Conservation (phyloP, 306 rosid species). For the Trifolium dubium region DNA sequence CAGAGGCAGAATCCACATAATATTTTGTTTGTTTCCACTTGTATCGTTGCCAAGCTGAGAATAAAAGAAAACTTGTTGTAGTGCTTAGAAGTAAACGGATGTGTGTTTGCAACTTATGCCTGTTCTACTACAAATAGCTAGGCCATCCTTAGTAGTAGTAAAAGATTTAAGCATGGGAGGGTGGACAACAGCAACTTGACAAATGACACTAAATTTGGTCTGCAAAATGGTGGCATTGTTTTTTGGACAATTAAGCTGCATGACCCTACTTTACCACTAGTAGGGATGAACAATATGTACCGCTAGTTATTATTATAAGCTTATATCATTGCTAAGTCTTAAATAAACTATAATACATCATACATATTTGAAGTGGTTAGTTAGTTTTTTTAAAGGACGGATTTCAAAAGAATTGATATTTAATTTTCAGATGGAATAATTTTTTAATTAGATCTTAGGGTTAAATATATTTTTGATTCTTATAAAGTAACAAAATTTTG, state of each 20-base stretch:
- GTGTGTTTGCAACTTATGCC: slow-evolving; percentile 3
- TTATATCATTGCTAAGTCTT: slow-evolving; percentile 7
- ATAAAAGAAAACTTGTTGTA: slow-evolving; percentile 19
- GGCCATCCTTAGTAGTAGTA: not conserved
- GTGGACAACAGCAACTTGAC: slow-evolving; percentile 48
- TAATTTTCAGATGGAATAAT: too few species aligned
- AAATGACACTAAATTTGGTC: slow-evolving; percentile 55
- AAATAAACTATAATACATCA: too few species aligned
- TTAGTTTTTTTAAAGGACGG: too few species aligned
- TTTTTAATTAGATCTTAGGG: too few species aligned
- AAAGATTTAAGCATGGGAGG: slow-evolving; percentile 7
- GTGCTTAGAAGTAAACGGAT: not conserved
- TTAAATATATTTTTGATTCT: too few species aligned
- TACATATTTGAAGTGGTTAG: too few species aligned
- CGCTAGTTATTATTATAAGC: slow-evolving; percentile 1
- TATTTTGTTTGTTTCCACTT: slow-evolving; percentile 36
- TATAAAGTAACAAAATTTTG: too few species aligned
- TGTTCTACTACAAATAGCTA: slow-evolving; percentile 15
- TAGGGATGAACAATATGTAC: slow-evolving; percentile 40
- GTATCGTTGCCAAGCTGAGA: not conserved
- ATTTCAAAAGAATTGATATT: too few species aligned
- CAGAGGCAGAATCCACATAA: slow-evolving; percentile 31
- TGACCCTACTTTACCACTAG: slow-evolving; percentile 47
- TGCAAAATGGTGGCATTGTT: slow-evolving; percentile 46
- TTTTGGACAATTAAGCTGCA: slow-evolving; percentile 34